These are phyloP conservation scores for Ustilago sp. DNA, from an alignment of 1,284 basidiomycete species.

Conservation along the genomic window DNA sequence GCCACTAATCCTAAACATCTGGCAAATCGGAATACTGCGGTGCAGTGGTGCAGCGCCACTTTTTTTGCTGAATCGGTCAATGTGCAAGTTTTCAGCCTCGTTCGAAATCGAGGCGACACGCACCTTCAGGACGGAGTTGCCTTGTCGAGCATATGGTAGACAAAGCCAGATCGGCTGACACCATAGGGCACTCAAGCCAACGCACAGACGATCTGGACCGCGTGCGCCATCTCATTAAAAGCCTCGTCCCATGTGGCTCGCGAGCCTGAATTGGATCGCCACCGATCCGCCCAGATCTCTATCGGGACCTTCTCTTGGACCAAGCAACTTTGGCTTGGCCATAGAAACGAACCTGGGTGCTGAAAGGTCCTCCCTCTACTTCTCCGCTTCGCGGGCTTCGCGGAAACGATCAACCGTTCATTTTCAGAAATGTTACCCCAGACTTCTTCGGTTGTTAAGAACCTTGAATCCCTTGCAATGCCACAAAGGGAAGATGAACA, in stretches of 20 bases:
- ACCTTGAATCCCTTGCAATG: too few species aligned
- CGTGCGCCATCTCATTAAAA: constrained; percentile 9
- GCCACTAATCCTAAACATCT: constrained; percentile 4
- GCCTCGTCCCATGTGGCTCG: constrained; percentile 15
- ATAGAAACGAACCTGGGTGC: neutral
- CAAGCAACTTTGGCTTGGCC: neutral
- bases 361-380: too few species aligned
- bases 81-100: neutral
- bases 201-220: constrained; percentile 15
- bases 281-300: neutral
- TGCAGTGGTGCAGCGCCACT: neutral
- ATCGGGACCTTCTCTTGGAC: neutral
- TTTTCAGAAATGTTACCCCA: too few species aligned
- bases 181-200: neutral
- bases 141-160: neutral
- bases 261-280: neutral
- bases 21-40: neutral
- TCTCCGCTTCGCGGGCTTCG: too few species aligned
- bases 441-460: too few species aligned
- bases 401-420: too few species aligned
- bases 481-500: too few species aligned
- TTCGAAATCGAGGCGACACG: neutral
- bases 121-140: neutral
- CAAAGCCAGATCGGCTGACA: constrained; percentile 8
- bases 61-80: neutral